A percentile compares a stretch with the other conserved stretches of the same genome.
Evolutionary conservation across 2,329 filamentous ascomycete species (phyloP).

Genomic region (Talaromyces piceae): DNA sequence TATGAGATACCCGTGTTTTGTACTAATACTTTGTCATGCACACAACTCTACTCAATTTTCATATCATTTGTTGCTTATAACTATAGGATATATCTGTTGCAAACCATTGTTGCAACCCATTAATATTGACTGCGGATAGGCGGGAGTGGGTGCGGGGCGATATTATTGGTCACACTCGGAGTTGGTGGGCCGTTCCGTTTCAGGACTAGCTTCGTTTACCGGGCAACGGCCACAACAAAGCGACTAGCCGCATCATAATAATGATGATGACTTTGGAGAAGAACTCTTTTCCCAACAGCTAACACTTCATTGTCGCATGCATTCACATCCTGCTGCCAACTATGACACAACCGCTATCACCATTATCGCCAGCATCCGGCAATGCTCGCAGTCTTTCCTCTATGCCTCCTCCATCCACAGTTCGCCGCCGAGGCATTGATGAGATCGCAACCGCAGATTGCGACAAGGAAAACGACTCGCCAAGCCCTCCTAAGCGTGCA

Average conservation of each 20-base stretch:
- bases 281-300: neutral
- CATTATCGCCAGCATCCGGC: constrained; percentile 35
- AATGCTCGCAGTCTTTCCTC: constrained; percentile 32
- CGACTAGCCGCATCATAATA: constrained; percentile 14
- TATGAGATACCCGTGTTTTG: neutral
- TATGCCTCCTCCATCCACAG: constrained; percentile 13
- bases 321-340: constrained; percentile 1
- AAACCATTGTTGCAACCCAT: no score
- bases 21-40: neutral
- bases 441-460: constrained; percentile 14
- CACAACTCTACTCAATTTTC: neutral
- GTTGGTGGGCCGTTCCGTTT: neutral
- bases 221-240: constrained; percentile 18
- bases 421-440: constrained; percentile 14
- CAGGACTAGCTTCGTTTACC: constrained; percentile 28
- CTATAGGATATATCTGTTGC: no score
- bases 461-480: constrained; percentile 17
- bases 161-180: neutral
- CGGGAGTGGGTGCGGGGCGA: neutral
- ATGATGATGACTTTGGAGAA: neutral
- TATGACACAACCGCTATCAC: constrained; percentile 36
- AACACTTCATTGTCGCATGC: neutral
- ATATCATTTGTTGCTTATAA: no score
- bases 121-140: neutral
- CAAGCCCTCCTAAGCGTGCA: constrained; percentile 24